Base-by-base conservation (phyloP, 306 rosid genomes). In the Astragalus membranaceus region DNA sequence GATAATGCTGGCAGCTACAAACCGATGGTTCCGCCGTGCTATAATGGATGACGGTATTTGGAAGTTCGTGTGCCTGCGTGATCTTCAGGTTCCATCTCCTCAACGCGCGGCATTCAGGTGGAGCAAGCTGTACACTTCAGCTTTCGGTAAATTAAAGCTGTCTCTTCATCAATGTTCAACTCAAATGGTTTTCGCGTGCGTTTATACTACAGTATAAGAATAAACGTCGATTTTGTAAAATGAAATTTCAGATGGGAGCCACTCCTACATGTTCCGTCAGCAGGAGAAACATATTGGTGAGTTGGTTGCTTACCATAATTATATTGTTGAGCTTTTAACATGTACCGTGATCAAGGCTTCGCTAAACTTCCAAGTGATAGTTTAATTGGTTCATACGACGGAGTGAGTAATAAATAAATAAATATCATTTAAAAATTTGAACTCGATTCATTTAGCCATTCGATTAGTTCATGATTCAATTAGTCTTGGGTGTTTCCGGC, bases 271-370 rank as follows among this genome's bases (percentile, higher is more conserved):
- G 90, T 88, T 85, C 78, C 94, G 88, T 68, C 97, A 93, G 78
- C 78, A 67, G 77, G 92, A 90, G 66, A 93, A 93, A 58, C 98
- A 93, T 78, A 89, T 93, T 12, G 97, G 96, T 93, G 77, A 81
- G 95, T 82, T 36, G 64, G 56, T 36, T 55, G 56, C 59, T 48
- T 26, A 26, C 30, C 30, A 26, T 20, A 20, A 20, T 20, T 2
- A 20, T 20, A 20, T 20, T 20, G 23, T n/a, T n/a, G n/a, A n/a
- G n/a, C n/a, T n/a, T n/a, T n/a, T n/a, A n/a, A n/a, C n/a, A n/a
- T n/a, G n/a, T n/a, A n/a, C n/a, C n/a, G n/a, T n/a, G n/a, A n/a
- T n/a, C n/a, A n/a, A n/a, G n/a, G n/a, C n/a, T n/a, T n/a, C n/a
- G n/a, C n/a, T n/a, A n/a, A n/a, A n/a, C n/a, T n/a, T n/a, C n/a